phyloP scores from a whole-genome alignment of 176 grass and related monocot species.

The Triticum aestivum region IWGSC_CS_RefSeq_v2.1 NC_057799.1:586223420-586223919 shows the following conservation, averaged over 20 bases:
- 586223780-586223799: no score
- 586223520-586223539: not conserved
- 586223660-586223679: not conserved
- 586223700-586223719: no score
- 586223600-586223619: not conserved
- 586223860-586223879: no score
- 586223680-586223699: not conserved
- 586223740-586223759: not conserved
- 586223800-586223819: no score
- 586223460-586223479: not conserved
- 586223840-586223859: no score
- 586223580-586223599: no score
- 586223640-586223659: not conserved
- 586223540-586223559: no score
- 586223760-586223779: no score
- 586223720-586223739: not conserved
- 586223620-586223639: no score
- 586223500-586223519: not conserved
- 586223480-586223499: not conserved
- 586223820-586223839: no score
- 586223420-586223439: not conserved
- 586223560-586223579: not conserved
- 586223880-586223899: no score
- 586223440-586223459: not conserved
- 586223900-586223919: no score